Base-by-base conservation (phyloP, 129 eudicot species). In the Flaveria trinervia region DNA sequence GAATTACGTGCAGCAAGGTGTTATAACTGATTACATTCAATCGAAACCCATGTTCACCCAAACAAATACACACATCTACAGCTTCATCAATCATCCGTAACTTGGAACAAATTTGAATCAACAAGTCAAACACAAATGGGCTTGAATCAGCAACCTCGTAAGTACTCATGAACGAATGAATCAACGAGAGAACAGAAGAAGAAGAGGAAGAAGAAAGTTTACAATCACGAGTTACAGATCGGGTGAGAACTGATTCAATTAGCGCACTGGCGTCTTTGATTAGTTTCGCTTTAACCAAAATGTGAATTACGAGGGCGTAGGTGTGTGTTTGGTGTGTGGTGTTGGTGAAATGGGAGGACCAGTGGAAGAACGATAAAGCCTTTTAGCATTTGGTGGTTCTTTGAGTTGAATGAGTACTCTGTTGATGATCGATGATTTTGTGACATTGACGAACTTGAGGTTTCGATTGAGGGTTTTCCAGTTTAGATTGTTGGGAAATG, bases 311-410 rank as follows among this genome's bases (percentile, higher is more conserved):
- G 18, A 93, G 79, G 69, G 93, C 85, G 71, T 93, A 90, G 3
- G 68, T 77, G 18, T 72, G 77, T 68, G 85, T 68, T 44, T 74
- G 76, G 82, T 93, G 98, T 61, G 78, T 61, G 69, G 57, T 60
- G 12, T 84, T 82, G 83, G 68, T 72, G 69, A 75, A 68, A 41
- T 84, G 82, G 2, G 98, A 82, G 43, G 95, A 85, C 98, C 97
- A 88, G 68, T 93, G 98, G 82, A 93, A 93, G 72, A 93, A 93
- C 8, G 68, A 82, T 13, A 90, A 74, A 5, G 97, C 98, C 9
- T 73, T 75, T 86, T 86, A 4, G 92, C 93, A 73, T 87, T 75
- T 13, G 51, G 65, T 55, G 97, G 96, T 62, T 87, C 84, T 80
- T 93, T 88, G 76, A 93, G 88, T 30, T 87, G 87, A 30, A 88